Evolutionary conservation across 139 green algal species (phyloP).

Genomic region (Gonium pectorale): DNA sequence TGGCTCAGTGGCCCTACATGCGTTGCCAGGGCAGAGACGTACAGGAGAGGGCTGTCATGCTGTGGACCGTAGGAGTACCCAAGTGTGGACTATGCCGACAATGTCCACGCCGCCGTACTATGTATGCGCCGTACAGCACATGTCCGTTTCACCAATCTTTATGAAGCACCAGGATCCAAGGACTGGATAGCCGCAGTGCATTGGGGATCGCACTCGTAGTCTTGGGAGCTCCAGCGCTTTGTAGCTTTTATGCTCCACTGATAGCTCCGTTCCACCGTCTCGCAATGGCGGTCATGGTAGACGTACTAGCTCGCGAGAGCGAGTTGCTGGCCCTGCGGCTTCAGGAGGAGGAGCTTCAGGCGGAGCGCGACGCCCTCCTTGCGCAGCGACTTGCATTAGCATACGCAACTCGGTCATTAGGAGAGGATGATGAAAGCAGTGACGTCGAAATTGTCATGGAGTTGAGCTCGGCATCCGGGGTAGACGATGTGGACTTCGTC

Average conservation of each 20-base stretch:
- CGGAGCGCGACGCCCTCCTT: neutral
- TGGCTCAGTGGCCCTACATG: no score
- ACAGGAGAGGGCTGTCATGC: no score
- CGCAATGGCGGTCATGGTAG: neutral
- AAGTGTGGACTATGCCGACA: no score
- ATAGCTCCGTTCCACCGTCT: neutral
- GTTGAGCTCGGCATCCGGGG: neutral
- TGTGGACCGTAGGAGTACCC: no score
- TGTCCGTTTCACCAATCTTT: no score
- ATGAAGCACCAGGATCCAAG: no score
- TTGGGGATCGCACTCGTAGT: no score
- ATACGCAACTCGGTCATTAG: neutral
- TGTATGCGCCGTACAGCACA: no score
- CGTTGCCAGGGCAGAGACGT: no score
- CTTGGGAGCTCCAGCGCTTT: no score
- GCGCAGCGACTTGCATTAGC: neutral
- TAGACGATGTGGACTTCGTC: neutral
- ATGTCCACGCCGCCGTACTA: no score
- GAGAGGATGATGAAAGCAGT: neutral
- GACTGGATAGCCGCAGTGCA: no score
- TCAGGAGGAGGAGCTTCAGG: constrained; percentile 13
- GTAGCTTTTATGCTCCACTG: neutral
- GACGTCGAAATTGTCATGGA: constrained; percentile 2
- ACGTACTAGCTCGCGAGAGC: neutral
- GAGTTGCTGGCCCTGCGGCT: neutral